Evolutionary conservation across 2,329 filamentous ascomycete species (phyloP), one percentile per base, ranked within the genome.

Genomic region (Penicillium sp.): DNA sequence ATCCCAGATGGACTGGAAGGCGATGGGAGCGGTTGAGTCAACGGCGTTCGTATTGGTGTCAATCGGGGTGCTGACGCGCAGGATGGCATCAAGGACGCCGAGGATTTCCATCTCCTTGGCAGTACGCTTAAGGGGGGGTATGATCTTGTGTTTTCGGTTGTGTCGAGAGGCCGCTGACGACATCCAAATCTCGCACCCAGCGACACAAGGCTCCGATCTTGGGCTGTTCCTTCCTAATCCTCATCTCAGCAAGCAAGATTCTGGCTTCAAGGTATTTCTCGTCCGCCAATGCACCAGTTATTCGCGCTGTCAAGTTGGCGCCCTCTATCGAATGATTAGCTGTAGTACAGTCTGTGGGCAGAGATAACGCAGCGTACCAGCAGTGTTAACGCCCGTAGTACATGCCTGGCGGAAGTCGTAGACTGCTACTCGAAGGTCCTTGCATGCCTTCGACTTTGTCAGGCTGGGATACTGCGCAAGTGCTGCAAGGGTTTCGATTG

Each of bases 141-240:
- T 60, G 38, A 6, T 69, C 68, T 43, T 74, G 71, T 3, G 78
- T 77, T 2, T 76, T 76, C 0, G 82, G 75, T 50, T 82, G 77
- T 22, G 84, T 83, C 4, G 84, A 84, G 8, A 88, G 73, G 1
- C 86, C 86, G 61, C 84, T 87, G 47, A 88, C 83, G 25, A 88
- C 83, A 63, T 89, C 87, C 26, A 89, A 75, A 65, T 88, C 86
- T 55, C 87, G 81, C 5, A 89, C 87, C 87, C 87, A 90, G 54
- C 87, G 83, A 69, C 86, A 89, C 8, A 89, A 72, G 1, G 87
- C 85, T 19, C 87, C 87, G 0, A 89, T 73, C 61, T 88, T 88
- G 0, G 87, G 87, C 17, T 82, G 80, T 58, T 89, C 80, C 3
- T 78, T 75, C n/a, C 86, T 77, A 17, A 89, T 84, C 30, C 82